Evolutionary conservation across 1,284 basidiomycete genomes (phyloP).

Genomic region (Xanthoconium separans): DNA sequence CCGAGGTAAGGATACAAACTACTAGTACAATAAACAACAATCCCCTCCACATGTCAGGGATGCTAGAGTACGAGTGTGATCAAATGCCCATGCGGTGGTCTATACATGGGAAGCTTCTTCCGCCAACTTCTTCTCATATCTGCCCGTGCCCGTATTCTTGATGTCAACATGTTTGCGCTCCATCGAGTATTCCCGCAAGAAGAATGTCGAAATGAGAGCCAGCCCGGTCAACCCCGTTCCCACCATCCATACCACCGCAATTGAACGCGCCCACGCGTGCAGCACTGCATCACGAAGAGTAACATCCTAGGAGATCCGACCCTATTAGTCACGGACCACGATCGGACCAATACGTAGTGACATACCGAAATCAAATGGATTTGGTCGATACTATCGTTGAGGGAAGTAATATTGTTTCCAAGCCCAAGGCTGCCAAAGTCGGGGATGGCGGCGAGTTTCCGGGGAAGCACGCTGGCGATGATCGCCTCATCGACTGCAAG

Average conservation of each 20-base stretch:
- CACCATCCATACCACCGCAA: slow-evolving; percentile 72
- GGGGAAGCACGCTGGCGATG: slow-evolving; percentile 56
- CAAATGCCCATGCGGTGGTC: too few relatives aligned
- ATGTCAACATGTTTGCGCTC: slow-evolving; percentile 38
- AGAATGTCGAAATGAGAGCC: slow-evolving; percentile 54
- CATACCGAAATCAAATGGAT: slow-evolving; percentile 56
- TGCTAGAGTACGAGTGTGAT: too few relatives aligned
- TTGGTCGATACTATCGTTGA: slow-evolving; percentile 53
- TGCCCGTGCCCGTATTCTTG: too few relatives aligned
- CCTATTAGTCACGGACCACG: not conserved
- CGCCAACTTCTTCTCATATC: too few relatives aligned
- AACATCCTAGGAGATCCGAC: slow-evolving; percentile 42
- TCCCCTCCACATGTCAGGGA: too few relatives aligned
- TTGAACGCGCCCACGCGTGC: slow-evolving; percentile 67
- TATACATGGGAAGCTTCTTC: too few relatives aligned
- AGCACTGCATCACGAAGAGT: slow-evolving; percentile 50
- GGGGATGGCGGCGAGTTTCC: slow-evolving; percentile 51
- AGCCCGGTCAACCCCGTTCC: slow-evolving; percentile 56
- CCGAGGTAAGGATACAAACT: too few relatives aligned
- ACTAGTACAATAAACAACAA: too few relatives aligned
- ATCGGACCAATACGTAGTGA: slow-evolving; percentile 9
- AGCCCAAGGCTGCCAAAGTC: slow-evolving; percentile 35
- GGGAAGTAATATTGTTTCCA: slow-evolving; percentile 48
- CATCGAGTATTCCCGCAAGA: slow-evolving; percentile 59
- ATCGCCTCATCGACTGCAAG: slow-evolving; percentile 71